Percentiles rank a stretch among this genome's conserved stretches.
Evolutionary conservation across 495 filamentous ascomycete species (phyloP).

Genomic region (Bacidia gigantensis): DNA sequence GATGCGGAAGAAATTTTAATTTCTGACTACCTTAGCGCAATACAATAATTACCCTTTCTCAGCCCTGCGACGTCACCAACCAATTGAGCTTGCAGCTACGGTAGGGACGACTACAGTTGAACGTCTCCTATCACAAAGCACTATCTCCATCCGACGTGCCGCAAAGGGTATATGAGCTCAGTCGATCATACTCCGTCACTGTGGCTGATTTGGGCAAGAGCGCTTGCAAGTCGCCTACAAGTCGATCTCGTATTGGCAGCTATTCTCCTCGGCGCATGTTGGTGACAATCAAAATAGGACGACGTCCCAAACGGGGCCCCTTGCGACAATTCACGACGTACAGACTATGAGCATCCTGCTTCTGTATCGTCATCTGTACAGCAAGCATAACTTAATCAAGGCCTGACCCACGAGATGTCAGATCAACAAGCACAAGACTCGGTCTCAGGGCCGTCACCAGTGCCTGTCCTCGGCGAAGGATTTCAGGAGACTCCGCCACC

Average conservation of each 20-base stretch:
- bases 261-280: background rate
- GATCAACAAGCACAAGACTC: conserved; percentile 6
- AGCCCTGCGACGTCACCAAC: too few species aligned
- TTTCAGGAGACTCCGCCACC: conserved; percentile 17
- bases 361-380: background rate
- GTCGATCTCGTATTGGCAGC: background rate
- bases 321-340: too few species aligned
- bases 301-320: too few species aligned
- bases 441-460: conserved; percentile 4
- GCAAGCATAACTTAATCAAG: conserved; percentile 14
- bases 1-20: too few species aligned
- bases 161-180: too few species aligned
- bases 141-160: too few species aligned
- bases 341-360: background rate
- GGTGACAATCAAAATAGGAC: background rate
- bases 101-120: too few species aligned
- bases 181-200: background rate
- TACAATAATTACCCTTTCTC: too few species aligned
- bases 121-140: too few species aligned
- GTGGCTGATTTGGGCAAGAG: background rate
- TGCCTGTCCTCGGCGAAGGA: conserved; percentile 21
- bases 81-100: too few species aligned
- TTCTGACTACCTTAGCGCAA: too few species aligned
- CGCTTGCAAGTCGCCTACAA: conserved; percentile 3
- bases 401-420: conserved; percentile 13